Conservation (phyloP, 2,329 filamentous ascomycete genomes). For the Cercospora brassicicola region DNA sequence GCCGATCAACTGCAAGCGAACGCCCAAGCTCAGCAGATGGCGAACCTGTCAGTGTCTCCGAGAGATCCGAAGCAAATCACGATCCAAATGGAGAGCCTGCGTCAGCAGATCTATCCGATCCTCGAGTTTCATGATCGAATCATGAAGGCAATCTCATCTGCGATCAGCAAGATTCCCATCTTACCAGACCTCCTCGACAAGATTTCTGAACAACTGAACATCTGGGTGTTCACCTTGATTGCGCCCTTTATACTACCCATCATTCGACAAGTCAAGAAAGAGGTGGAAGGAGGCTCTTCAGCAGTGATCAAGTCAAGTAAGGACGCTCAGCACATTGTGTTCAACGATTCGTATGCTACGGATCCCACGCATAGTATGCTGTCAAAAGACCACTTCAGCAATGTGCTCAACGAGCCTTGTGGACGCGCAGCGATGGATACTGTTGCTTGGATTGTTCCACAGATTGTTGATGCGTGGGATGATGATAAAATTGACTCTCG, state of each 20-base stretch:
- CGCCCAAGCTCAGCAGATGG: slow-evolving; percentile 71
- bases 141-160: slow-evolving; percentile 73
- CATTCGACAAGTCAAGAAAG: slow-evolving; percentile 80
- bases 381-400: slow-evolving; percentile 92
- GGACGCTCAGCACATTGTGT: slow-evolving; percentile 82
- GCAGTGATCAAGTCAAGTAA: slow-evolving; percentile 85
- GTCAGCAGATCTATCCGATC: slow-evolving; percentile 79
- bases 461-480: slow-evolving; percentile 85
- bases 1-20: slow-evolving; percentile 78
- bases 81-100: slow-evolving; percentile 68
- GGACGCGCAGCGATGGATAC: slow-evolving; percentile 77
- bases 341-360: slow-evolving; percentile 70
- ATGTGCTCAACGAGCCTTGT: slow-evolving; percentile 82
- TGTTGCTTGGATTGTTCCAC: slow-evolving; percentile 79
- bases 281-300: slow-evolving; percentile 79
- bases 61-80: slow-evolving; percentile 83
- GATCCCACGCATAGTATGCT: slow-evolving; percentile 95
- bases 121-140: slow-evolving; percentile 89
- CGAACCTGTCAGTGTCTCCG: slow-evolving; percentile 71
- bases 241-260: slow-evolving; percentile 85
- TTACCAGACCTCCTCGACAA: slow-evolving; percentile 83
- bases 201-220: slow-evolving; percentile 78
- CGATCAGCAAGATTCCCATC: slow-evolving; percentile 81
- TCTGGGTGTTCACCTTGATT: slow-evolving; percentile 89
- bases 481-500: slow-evolving; percentile 69